Evolutionary conservation across 2,329 filamentous ascomycete species (phyloP), one percentile per base, ranked within the genome.

Genomic region (Periconia digitata): DNA sequence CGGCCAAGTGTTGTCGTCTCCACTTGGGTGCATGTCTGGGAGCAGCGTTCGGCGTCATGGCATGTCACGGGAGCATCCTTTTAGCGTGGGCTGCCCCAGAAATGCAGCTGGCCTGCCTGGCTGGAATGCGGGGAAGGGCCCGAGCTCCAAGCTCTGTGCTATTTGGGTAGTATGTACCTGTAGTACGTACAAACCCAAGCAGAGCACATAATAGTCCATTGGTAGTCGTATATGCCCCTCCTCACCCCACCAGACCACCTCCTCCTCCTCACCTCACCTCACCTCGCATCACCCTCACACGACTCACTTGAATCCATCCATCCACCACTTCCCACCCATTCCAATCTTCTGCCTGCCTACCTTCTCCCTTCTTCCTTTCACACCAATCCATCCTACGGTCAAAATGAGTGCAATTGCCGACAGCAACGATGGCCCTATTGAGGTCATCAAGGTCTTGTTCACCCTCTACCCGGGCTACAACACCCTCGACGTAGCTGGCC

Each of bases 391-490:
- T 40, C 45, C 39, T 44, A 53, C 61, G 54, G 56, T 63, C 66
- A 71, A 51, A 53, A 71, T 71, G 68, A 71, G 68, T 71, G 68
- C 68, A 68, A 63, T 71, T 60, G 66, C 64, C 50, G 65, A 67
- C 54, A 62, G 60, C 64, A 63, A 60, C 55, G 67, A 69, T 53
- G 67, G 66, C 50, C 66, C 63, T 16, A 78, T 83, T 72, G 79
- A 83, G 73, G 79, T 82, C 67, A 78, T 84, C 76, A 80, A 83
- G 73, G 82, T 84, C 64, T 79, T 85, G 70, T 79, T 84, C 66
- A 73, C 78, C 63, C 74, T 83, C 59, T 78, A 80, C 66, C 71
- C 76, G 50, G 74, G 74, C 60, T 80, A 83, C 71, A 79, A 82
- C 68, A 76, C 79, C 40, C 71, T 83, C 53, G 80, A 83, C 69